These are phyloP conservation scores for Chlorella sp. DNA, from an alignment of 139 green algal species.

Conservation along the genomic window DNA sequence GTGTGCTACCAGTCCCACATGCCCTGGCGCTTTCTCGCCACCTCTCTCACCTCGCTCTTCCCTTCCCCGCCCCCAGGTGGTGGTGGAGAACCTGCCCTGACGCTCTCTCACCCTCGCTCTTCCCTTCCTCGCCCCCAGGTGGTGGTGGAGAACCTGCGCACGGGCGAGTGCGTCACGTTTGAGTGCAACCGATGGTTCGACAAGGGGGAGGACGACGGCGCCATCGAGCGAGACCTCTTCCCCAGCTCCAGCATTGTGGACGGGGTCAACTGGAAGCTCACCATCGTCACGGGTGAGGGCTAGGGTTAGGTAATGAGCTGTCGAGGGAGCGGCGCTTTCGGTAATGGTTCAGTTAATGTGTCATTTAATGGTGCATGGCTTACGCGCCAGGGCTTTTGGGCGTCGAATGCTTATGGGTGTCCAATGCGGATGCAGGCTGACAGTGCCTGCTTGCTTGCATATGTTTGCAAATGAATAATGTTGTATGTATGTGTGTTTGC, in stretches of 20 bases:
- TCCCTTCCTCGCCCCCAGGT: too few species aligned
- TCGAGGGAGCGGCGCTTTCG: background rate
- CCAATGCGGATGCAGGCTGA: too few species aligned
- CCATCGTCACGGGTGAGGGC: slow-evolving; percentile 33
- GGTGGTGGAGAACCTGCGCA: slow-evolving; percentile 54
- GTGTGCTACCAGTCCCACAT: too few species aligned
- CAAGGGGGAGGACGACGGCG: slow-evolving; percentile 28
- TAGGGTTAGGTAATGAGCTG: background rate
- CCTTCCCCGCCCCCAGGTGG: too few species aligned
- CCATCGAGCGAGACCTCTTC: slow-evolving; percentile 40
- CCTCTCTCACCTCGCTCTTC: too few species aligned
- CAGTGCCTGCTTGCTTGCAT: too few species aligned
- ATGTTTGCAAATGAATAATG: too few species aligned
- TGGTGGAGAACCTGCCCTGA: too few species aligned
- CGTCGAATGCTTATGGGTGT: background rate
- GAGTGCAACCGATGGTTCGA: slow-evolving; percentile 38
- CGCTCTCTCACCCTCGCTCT: too few species aligned
- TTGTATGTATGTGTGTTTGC: too few species aligned
- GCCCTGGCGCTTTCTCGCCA: too few species aligned
- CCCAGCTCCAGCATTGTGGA: slow-evolving; percentile 14
- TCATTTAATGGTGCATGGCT: background rate
- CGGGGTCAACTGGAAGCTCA: slow-evolving; percentile 37
- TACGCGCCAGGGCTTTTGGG: background rate
- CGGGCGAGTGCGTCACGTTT: slow-evolving; percentile 42
- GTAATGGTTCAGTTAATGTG: background rate